A percentile compares a stretch with the other conserved stretches of the same genome.
These are phyloP conservation scores for Fusarium bulbicola DNA, from an alignment of 2,329 filamentous ascomycete genomes.

Conservation along the genomic window DNA sequence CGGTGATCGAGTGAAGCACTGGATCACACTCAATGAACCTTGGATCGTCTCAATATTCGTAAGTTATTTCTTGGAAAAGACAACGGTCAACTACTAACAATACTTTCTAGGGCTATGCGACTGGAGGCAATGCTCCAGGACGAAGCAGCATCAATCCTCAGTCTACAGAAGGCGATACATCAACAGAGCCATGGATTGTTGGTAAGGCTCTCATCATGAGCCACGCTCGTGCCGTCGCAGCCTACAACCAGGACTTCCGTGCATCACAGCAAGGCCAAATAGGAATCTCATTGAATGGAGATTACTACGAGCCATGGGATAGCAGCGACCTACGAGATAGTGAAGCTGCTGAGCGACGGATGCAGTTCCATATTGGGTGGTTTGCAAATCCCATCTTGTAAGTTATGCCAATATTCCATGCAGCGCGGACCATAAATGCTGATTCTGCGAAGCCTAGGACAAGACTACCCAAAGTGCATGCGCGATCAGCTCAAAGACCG, in stretches of 20 bases:
- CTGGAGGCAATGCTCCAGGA: constrained; percentile 48
- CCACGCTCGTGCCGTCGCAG: constrained; percentile 46
- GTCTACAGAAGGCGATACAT: constrained; percentile 42
- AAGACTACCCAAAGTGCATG: constrained; percentile 51
- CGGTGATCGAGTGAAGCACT: constrained; percentile 53
- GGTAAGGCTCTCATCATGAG: constrained; percentile 50
- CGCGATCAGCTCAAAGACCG: constrained; percentile 46
- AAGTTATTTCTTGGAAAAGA: not conserved
- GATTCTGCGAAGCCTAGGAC: constrained; percentile 27
- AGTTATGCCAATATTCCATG: too few relatives aligned
- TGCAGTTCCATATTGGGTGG: constrained; percentile 53
- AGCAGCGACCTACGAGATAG: constrained; percentile 33
- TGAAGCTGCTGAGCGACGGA: constrained; percentile 46
- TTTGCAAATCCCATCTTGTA: constrained; percentile 51
- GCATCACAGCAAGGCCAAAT: constrained; percentile 44
- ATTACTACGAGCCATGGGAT: constrained; percentile 52
- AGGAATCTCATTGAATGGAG: constrained; percentile 50
- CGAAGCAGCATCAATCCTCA: constrained; percentile 41
- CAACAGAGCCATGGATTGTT: constrained; percentile 50
- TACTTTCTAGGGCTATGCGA: constrained; percentile 42
- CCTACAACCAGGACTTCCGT: constrained; percentile 47
- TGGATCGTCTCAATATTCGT: constrained; percentile 50
- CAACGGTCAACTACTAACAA: not conserved
- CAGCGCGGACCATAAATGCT: too few relatives aligned
- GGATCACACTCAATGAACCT: constrained; percentile 53